Evolutionary conservation across 2,329 filamentous ascomycete species (phyloP), one percentile per base, ranked within the genome.

Genomic region (Fusarium verticillioides): DNA sequence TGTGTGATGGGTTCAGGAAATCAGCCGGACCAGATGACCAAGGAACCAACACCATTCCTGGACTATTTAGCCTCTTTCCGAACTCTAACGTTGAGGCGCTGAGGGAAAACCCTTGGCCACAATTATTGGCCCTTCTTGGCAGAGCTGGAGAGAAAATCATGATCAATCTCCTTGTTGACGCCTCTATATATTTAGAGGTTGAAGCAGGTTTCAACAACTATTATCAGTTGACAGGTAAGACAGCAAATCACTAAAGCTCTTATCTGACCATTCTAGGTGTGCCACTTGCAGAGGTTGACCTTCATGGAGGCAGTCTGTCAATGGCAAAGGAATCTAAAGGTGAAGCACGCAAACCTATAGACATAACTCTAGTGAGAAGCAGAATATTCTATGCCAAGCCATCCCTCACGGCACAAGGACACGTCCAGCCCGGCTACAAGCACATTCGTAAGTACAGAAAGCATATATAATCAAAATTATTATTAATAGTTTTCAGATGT

Each of bases 301-400:
- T 75, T 63, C 81, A 63, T 63, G 73, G 59, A 50, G 69, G 66
- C 21, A 60, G 53, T 39, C 50, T 61, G 26, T 70, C 65, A 5
- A 44, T 70, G 11, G 32, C 19, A 21, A 63, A 63, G 18, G 53
- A 40, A 18, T 56, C 44, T 18, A 11, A 18, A 7, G 43, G 28
- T 23, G 49, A 43, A 37, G 52, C 46, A 13, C 74, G 79, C 30
- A 79, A 82, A 21, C 84, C 86, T 15, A 88, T 88, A 44, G 88
- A 90, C 21, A 94, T 98, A 64, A 83, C 85, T 3, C 92, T 99
- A 77, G 89, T 95, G 52, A 91, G 95, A 67, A 94, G 90, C 78
- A 90, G 94, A 26, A 97, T 98, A 86, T 87, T 98, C 56, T 98
- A 98, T 82, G 92, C 93, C 28, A 91, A 90, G 75, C 90, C 94